These are phyloP conservation scores for Termitomyces sp. DNA, from an alignment of 768 basidiomycete species.

Conservation along the genomic window DNA sequence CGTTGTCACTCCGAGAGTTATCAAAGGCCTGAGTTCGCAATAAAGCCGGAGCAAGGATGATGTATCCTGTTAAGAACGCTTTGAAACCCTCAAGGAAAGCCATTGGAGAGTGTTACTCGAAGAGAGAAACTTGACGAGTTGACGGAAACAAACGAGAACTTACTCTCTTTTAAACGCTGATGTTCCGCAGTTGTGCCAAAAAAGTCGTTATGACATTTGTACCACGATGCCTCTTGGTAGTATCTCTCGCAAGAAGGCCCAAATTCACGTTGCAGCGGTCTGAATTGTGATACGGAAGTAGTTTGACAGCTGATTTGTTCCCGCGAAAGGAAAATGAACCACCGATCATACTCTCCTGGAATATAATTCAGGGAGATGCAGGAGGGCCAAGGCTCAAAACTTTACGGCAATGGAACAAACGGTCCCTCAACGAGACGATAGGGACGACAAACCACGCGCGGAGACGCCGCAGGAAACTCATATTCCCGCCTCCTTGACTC, in stretches of 20 bases:
- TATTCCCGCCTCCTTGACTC: background rate
- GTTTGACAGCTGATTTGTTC: background rate
- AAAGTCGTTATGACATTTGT: background rate
- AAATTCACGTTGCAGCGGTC: background rate
- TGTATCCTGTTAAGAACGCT: slow-evolving; percentile 1
- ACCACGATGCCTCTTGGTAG: background rate
- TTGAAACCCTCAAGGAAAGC: slow-evolving; percentile 1
- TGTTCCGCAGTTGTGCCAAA: slow-evolving; percentile 1
- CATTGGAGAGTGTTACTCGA: slow-evolving; percentile 5
- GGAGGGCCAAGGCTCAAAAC: background rate
- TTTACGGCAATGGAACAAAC: background rate
- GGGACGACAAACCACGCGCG: slow-evolving; percentile 6
- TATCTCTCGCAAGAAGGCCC: background rate
- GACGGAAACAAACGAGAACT: background rate
- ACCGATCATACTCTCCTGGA: background rate
- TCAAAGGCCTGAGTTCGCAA: slow-evolving; percentile 23
- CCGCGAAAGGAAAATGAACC: slow-evolving; percentile 10
- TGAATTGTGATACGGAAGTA: background rate
- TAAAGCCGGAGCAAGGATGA: slow-evolving; percentile 1
- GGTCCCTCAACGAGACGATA: slow-evolving; percentile 3
- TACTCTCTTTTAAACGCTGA: slow-evolving; percentile 6
- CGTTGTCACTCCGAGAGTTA: slow-evolving; percentile 32
- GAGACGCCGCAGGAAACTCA: slow-evolving; percentile 6
- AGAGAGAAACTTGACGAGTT: background rate
- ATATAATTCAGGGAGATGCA: background rate